Conservation (phyloP, 495 filamentous ascomycete genomes). For the Lasiosphaeria miniovina region DNA sequence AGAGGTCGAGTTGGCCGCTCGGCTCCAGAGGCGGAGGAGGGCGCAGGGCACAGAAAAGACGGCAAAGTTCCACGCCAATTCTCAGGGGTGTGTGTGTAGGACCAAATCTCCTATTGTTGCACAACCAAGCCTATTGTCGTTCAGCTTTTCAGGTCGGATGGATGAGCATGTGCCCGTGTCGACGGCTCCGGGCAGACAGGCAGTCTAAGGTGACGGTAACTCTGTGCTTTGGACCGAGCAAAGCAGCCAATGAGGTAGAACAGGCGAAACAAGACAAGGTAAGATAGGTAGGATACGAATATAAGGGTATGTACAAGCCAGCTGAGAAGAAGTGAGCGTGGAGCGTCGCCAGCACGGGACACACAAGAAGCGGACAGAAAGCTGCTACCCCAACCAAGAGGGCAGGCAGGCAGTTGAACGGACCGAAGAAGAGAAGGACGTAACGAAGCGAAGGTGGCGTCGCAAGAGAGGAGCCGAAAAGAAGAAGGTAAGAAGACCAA, state of each 20-base stretch:
- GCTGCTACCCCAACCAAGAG: background rate
- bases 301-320: no score
- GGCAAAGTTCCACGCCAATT: constrained; percentile 5
- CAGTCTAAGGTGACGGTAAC: background rate
- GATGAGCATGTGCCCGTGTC: background rate
- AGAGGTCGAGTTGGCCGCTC: background rate
- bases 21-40: background rate
- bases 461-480: background rate
- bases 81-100: constrained; percentile 14
- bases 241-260: no score
- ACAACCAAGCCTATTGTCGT: constrained; percentile 13
- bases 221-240: background rate
- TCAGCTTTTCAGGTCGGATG: constrained; percentile 2
- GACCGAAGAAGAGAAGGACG: background rate
- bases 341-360: background rate
- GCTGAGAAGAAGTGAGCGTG: background rate
- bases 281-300: no score
- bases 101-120: constrained; percentile 23
- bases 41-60: background rate
- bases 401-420: background rate
- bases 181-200: no score
- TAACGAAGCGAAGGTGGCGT: background rate
- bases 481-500: background rate
- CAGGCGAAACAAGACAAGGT: no score
- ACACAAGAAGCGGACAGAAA: background rate